phyloP scores from a whole-genome alignment of 345 rosid genomes.

The Dipteronia sinensis region DNA sequence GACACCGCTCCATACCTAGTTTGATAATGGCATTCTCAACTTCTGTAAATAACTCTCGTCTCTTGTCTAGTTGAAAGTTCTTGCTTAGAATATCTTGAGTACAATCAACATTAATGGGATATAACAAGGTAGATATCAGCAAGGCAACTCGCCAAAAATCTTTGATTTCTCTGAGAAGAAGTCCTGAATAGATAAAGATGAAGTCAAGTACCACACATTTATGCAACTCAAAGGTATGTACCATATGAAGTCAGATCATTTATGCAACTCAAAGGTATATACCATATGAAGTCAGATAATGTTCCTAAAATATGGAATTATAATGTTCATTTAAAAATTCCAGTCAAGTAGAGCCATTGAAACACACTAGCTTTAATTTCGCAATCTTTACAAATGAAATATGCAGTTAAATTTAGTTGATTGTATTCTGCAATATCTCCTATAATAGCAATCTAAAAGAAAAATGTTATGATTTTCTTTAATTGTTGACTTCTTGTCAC shows the following conservation, averaged over 20 bases:
- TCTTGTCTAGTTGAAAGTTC: conserved; percentile 51
- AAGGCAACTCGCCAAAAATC: conserved; percentile 84
- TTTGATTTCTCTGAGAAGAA: conserved; percentile 78
- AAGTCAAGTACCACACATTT: conserved; percentile 1
- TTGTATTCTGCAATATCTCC: not conserved
- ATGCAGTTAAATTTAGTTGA: not conserved
- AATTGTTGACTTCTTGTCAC: not conserved
- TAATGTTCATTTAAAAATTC: not conserved
- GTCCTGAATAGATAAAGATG: conserved; percentile 44
- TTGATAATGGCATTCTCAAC: conserved; percentile 53
- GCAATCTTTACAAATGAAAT: not conserved
- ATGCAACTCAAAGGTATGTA: not conserved
- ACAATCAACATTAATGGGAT: conserved; percentile 41
- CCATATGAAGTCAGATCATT: not conserved
- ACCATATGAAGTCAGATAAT: not conserved
- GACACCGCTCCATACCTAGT: conserved; percentile 44
- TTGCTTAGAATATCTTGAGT: conserved; percentile 34
- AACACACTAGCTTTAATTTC: not conserved
- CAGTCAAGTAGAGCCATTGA: not conserved
- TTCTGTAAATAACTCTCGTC: conserved; percentile 48
- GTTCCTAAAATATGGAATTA: not conserved
- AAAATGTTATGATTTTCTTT: not conserved
- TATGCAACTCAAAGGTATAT: not conserved
- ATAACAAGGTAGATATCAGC: conserved; percentile 57
- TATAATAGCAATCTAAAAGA: not conserved